Conservation (phyloP, 768 basidiomycete genomes). For the Leccinum longicurvipes region DNA sequence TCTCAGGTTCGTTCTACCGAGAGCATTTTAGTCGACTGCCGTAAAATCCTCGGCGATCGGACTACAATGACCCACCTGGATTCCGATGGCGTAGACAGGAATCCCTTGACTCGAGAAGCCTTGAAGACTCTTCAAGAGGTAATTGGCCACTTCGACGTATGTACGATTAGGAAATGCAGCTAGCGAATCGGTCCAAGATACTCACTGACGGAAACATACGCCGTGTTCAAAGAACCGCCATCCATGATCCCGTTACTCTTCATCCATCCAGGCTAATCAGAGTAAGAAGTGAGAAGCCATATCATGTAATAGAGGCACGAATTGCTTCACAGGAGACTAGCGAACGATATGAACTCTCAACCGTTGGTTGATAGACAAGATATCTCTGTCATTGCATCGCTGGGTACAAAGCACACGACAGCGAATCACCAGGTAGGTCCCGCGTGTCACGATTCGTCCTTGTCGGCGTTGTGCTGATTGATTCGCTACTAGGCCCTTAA, state of each 20-base stretch:
- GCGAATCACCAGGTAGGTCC: no score
- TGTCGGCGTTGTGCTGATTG: no score
- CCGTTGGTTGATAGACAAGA: conserved; percentile 51
- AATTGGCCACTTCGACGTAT: conserved; percentile 59
- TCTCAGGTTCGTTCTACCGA: conserved; percentile 50
- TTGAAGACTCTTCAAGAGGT: conserved; percentile 69
- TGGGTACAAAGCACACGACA: no score
- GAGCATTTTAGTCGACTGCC: background rate
- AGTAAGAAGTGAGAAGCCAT: conserved; percentile 3
- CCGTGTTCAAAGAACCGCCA: conserved; percentile 56
- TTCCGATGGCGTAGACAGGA: conserved; percentile 56
- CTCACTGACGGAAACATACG: conserved; percentile 49
- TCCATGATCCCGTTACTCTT: conserved; percentile 61
- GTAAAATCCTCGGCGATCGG: background rate
- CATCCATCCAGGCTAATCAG: conserved; percentile 71
- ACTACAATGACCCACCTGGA: conserved; percentile 35
- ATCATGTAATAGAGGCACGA: no score
- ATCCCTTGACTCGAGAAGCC: conserved; percentile 64
- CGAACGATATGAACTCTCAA: conserved; percentile 59
- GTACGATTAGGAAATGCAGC: background rate
- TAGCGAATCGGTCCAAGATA: background rate
- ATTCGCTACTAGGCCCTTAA: no score
- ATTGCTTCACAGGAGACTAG: conserved; percentile 65
- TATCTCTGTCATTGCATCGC: no score
- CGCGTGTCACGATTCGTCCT: no score